phyloP scores from a whole-genome alignment of 495 filamentous ascomycete genomes.

The Penicillium desertorum region DNA sequence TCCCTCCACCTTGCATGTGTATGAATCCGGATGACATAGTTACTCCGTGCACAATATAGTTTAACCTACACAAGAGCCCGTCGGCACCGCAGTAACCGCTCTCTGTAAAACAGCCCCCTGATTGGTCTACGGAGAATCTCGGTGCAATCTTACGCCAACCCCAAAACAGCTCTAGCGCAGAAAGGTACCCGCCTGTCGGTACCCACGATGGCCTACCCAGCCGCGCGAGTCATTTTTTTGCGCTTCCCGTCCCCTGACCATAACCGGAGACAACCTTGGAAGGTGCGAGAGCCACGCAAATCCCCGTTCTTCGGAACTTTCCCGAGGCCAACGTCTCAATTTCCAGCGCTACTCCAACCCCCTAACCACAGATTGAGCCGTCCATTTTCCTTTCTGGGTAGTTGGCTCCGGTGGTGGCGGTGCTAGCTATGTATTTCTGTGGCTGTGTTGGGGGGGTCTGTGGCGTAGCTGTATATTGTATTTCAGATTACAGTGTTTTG shows the following conservation, averaged over 20 bases:
- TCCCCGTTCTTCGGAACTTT: slow-evolving; percentile 1
- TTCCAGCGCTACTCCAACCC: not conserved
- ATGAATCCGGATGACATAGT: not conserved
- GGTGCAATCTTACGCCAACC: slow-evolving; percentile 22
- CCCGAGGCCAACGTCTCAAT: not conserved
- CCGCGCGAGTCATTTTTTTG: not conserved
- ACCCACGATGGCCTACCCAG: not conserved
- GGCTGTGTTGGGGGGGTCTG: not conserved
- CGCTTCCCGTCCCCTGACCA: not conserved
- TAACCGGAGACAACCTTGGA: not conserved
- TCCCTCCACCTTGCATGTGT: too few relatives aligned
- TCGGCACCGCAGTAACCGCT: not conserved
- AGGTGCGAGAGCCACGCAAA: not conserved
- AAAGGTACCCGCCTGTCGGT: slow-evolving; percentile 35
- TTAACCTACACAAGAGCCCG: not conserved
- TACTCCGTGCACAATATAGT: not conserved
- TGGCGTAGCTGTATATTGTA: not conserved
- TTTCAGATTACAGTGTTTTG: not conserved
- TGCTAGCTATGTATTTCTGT: not conserved
- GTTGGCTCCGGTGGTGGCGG: not conserved
- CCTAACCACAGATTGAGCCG: not conserved
- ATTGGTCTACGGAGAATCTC: slow-evolving; percentile 43
- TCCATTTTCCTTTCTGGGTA: not conserved
- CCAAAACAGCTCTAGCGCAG: not conserved
- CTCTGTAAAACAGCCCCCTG: slow-evolving; percentile 4